Percentiles rank a stretch among this genome's conserved stretches.
phyloP scores from a whole-genome alignment of 352 stramenopile genomes.

The Pythium guiyangense region DNA sequence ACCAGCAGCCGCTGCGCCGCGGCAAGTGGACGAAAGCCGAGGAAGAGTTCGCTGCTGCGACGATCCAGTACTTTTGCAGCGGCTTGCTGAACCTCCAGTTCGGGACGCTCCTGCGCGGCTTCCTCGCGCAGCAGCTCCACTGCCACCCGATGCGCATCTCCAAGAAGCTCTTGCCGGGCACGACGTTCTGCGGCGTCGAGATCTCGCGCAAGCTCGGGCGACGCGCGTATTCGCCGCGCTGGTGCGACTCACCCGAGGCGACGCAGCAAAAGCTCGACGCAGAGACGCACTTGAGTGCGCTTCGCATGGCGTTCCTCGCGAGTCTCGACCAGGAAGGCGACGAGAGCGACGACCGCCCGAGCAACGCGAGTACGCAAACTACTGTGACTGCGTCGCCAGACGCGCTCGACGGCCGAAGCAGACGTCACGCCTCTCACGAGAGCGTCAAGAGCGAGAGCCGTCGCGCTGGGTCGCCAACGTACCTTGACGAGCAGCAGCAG shows the following conservation, averaged over 20 bases:
- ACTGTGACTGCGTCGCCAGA: too few species aligned
- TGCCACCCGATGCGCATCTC: slow-evolving; percentile 79
- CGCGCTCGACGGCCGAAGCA: too few species aligned
- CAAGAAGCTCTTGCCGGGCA: slow-evolving; percentile 67
- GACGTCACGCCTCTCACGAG: too few species aligned
- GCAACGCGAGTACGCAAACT: too few species aligned
- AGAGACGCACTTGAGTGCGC: slow-evolving; percentile 26
- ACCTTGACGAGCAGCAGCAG: too few species aligned
- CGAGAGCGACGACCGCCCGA: not conserved
- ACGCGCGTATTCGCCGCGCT: slow-evolving; percentile 61
- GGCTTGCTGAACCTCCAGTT: slow-evolving; percentile 65
- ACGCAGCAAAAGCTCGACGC: slow-evolving; percentile 35
- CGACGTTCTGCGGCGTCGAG: slow-evolving; percentile 55
- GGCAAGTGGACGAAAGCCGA: slow-evolving; percentile 73
- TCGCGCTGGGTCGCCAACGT: too few species aligned
- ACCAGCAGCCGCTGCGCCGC: slow-evolving; percentile 31
- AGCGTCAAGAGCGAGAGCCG: too few species aligned
- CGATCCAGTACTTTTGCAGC: slow-evolving; percentile 66
- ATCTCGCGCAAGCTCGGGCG: slow-evolving; percentile 74
- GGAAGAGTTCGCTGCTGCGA: slow-evolving; percentile 57
- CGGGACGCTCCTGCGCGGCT: too few species aligned
- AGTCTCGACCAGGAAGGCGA: slow-evolving; percentile 53
- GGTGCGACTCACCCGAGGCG: slow-evolving; percentile 36
- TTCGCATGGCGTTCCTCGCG: slow-evolving; percentile 46
- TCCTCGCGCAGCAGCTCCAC: slow-evolving; percentile 62